A percentile compares a stretch with the other conserved stretches of the same genome.
Conservation (phyloP, 345 rosid species). For the Sonneratia caseolaris region DNA sequence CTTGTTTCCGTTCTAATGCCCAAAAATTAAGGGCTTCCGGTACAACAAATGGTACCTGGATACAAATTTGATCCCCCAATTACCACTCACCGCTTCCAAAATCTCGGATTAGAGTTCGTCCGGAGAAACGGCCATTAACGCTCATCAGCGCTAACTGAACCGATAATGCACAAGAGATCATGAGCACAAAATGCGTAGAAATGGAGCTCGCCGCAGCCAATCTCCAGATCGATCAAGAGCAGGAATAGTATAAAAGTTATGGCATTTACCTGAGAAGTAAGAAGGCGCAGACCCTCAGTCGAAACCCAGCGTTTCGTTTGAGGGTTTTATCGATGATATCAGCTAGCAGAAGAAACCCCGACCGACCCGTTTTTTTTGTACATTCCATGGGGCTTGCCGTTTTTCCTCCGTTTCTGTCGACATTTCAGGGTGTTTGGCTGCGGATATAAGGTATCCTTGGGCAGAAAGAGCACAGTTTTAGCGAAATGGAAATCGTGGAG, state of each 20-base stretch:
- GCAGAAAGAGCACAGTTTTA: too few relatives aligned
- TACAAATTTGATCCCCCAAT: not conserved
- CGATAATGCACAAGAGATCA: not conserved
- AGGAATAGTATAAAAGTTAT: not conserved
- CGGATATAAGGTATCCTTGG: too few relatives aligned
- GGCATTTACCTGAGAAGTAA: not conserved
- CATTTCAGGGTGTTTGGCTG: not conserved
- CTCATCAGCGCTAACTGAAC: not conserved
- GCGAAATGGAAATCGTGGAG: too few relatives aligned
- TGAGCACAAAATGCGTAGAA: not conserved
- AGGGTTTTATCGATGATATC: not conserved
- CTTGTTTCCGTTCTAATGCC: too few relatives aligned
- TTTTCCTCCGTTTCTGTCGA: not conserved
- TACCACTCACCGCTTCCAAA: not conserved
- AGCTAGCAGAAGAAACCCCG: not conserved
- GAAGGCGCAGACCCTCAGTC: not conserved
- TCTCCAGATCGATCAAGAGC: not conserved
- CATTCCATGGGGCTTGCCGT: not conserved
- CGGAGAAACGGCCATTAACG: not conserved
- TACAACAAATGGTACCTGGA: not conserved
- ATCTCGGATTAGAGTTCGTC: not conserved
- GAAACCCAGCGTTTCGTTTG: conserved; percentile 8
- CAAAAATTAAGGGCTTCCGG: not conserved
- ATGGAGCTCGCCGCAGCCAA: not conserved
- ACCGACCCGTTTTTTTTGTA: not conserved